Conservation (phyloP, 495 filamentous ascomycete species). For the Penicillium samsonianum region DNA sequence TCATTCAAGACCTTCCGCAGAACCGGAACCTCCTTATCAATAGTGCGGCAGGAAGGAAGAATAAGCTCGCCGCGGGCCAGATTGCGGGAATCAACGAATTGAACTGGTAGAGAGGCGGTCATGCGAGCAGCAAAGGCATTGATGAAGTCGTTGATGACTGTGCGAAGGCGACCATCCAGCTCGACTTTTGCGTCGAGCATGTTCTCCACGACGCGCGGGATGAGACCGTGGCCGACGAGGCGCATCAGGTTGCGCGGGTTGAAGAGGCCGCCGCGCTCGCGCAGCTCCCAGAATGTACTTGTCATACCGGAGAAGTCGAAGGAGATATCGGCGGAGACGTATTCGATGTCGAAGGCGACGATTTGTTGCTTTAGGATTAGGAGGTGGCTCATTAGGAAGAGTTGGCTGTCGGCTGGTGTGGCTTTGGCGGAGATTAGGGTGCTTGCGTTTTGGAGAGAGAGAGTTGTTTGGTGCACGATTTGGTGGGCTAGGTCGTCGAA, state of each 20-base stretch:
- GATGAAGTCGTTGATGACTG: conserved; percentile 79
- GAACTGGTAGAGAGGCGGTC: conserved; percentile 50
- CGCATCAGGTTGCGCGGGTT: conserved; percentile 62
- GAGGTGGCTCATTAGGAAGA: conserved; percentile 90
- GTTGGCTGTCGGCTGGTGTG: conserved; percentile 63
- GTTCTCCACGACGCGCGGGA: conserved; percentile 64
- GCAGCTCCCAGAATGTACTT: conserved; percentile 74
- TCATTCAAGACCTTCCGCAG: conserved; percentile 54
- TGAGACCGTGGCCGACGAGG: conserved; percentile 58
- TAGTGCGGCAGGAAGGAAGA: conserved; percentile 42
- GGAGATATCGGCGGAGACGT: conserved; percentile 70
- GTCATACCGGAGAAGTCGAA: conserved; percentile 80
- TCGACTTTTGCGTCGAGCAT: conserved; percentile 80
- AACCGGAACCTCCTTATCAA: conserved; percentile 56
- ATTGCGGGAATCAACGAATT: conserved; percentile 44
- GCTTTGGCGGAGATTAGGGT: conserved; percentile 56
- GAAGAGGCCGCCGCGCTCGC: conserved; percentile 69
- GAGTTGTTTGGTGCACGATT: conserved; percentile 72
- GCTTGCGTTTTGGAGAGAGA: conserved; percentile 59
- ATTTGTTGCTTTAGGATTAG: conserved; percentile 90
- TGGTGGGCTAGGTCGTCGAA: conserved; percentile 78
- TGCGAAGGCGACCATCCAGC: conserved; percentile 73
- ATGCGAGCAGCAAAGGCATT: conserved; percentile 57
- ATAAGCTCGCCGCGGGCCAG: conserved; percentile 41
- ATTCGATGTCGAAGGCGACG: conserved; percentile 88